Evolutionary conservation across 306 rosid species (phyloP).

Genomic region (Oxytropis ochrocephala): DNA sequence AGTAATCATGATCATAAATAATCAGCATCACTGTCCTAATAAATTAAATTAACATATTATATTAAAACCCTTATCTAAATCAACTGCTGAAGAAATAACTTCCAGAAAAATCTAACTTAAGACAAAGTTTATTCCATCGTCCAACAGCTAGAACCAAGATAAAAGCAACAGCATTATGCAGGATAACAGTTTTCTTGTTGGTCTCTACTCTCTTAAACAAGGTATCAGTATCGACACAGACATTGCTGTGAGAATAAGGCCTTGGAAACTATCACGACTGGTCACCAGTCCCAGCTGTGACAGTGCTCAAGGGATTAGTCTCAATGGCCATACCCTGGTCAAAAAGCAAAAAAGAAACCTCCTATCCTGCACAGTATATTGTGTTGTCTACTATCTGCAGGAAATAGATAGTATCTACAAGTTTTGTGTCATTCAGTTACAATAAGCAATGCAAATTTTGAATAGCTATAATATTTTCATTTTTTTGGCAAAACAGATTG

Average conservation of each 20-base stretch:
- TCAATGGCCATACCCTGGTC: neutral
- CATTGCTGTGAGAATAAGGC: neutral
- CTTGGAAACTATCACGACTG: neutral
- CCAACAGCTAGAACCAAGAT: slow-evolving; percentile 6
- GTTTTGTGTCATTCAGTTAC: neutral
- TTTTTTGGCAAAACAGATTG: too few relatives aligned
- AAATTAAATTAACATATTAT: neutral
- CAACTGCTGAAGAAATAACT: slow-evolving; percentile 9
- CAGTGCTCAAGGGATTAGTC: neutral
- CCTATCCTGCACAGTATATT: neutral
- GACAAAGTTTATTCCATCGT: slow-evolving; percentile 8
- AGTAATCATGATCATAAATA: neutral
- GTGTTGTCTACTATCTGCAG: neutral
- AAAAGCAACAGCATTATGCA: neutral
- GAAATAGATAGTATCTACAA: neutral
- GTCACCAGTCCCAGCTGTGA: neutral
- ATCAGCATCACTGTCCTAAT: neutral
- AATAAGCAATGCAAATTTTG: neutral
- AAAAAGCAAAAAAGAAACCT: neutral
- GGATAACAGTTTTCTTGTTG: neutral
- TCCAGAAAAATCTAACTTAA: neutral
- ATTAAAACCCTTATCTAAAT: neutral
- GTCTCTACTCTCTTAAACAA: neutral
- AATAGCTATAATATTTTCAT: neutral
- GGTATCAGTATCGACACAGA: neutral